These are phyloP conservation scores for Skeletonema grethae DNA, from an alignment of 108 stramenopile species.

Conservation along the genomic window DNA sequence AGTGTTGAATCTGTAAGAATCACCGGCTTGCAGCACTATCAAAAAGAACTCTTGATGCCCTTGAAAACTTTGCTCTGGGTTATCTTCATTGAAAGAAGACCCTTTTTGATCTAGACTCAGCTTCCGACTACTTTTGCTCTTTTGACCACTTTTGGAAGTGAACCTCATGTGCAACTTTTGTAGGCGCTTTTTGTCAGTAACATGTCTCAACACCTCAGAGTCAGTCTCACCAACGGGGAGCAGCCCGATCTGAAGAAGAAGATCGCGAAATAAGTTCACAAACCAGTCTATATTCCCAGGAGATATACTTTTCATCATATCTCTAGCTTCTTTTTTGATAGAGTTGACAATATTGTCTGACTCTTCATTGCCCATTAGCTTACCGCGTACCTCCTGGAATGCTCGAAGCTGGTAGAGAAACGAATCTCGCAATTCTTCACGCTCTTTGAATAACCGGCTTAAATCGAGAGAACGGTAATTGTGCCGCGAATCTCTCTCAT, in stretches of 20 bases:
- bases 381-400: constrained; percentile 68
- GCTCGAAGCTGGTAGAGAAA: constrained; percentile 76
- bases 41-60: constrained; percentile 88
- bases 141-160: constrained; percentile 51
- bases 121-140: constrained; percentile 55
- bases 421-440: constrained; percentile 75
- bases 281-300: constrained; percentile 74
- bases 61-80: constrained; percentile 64
- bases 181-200: constrained; percentile 62
- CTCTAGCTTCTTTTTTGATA: constrained; percentile 50
- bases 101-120: constrained; percentile 42
- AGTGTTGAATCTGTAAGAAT: constrained; percentile 66
- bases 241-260: constrained; percentile 78
- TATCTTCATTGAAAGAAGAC: constrained; percentile 16
- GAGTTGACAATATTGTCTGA: constrained; percentile 40
- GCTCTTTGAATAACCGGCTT: constrained; percentile 65
- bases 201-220: constrained; percentile 63
- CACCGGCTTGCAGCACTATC: constrained; percentile 63
- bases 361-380: constrained; percentile 52
- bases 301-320: constrained; percentile 50
- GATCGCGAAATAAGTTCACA: constrained; percentile 73
- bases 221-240: constrained; percentile 80
- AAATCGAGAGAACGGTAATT: constrained; percentile 62
- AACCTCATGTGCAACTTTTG: constrained; percentile 80
- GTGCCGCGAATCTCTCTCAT: constrained; percentile 75